These are phyloP conservation scores for Glarea lozoyensis DNA, from an alignment of 495 filamentous ascomycete species.

Conservation along the genomic window DNA sequence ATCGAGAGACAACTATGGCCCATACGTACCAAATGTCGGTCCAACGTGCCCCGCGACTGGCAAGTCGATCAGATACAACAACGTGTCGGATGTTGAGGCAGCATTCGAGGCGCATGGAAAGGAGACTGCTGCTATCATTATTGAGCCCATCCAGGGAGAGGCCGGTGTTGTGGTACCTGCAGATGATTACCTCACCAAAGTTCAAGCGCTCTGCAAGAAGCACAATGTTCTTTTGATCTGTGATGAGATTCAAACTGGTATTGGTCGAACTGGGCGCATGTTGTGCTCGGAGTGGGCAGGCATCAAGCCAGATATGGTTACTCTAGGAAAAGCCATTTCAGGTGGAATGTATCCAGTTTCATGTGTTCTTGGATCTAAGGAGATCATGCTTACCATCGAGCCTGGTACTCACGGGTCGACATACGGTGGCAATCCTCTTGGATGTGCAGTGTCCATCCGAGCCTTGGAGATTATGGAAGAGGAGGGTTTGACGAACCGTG, in stretches of 20 bases:
- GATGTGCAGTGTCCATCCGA: slow-evolving; percentile 90
- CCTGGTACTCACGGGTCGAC: slow-evolving; percentile 95
- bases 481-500: slow-evolving; percentile 75
- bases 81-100: slow-evolving; percentile 68
- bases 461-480: slow-evolving; percentile 93
- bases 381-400: slow-evolving; percentile 96
- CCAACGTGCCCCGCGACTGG: slow-evolving; percentile 68
- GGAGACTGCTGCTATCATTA: slow-evolving; percentile 86
- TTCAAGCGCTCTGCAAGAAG: slow-evolving; percentile 81
- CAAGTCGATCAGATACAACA: slow-evolving; percentile 75
- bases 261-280: slow-evolving; percentile 88
- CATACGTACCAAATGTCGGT: slow-evolving; percentile 84
- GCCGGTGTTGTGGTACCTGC: slow-evolving; percentile 94
- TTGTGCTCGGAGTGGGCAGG: slow-evolving; percentile 91
- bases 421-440: slow-evolving; percentile 96
- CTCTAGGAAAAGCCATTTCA: slow-evolving; percentile 94
- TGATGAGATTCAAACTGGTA: slow-evolving; percentile 97
- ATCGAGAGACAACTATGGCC: slow-evolving; percentile 93
- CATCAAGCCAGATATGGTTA: slow-evolving; percentile 90
- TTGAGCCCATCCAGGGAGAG: slow-evolving; percentile 97
- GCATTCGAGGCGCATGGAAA: slow-evolving; percentile 72
- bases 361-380: slow-evolving; percentile 78
- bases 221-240: slow-evolving; percentile 93
- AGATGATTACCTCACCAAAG: slow-evolving; percentile 75
- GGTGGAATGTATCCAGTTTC: slow-evolving; percentile 99